A percentile compares a stretch with the other conserved stretches of the same genome.
phyloP scores from a whole-genome alignment of 768 basidiomycete genomes.

The Strobilomyces confusus region DNA sequence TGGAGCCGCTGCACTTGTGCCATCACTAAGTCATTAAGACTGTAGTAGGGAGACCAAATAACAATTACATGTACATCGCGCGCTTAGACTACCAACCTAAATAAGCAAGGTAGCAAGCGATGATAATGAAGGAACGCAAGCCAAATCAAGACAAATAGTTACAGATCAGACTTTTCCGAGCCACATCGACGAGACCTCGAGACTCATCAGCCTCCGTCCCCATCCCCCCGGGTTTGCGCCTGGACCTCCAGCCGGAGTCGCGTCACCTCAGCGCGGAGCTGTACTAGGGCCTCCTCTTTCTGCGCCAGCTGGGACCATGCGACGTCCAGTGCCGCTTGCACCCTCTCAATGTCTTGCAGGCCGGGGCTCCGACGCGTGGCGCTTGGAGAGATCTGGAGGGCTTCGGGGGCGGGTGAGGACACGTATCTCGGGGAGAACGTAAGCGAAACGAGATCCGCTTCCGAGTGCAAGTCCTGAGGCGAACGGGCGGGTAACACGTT shows the following conservation, averaged over 20 bases:
- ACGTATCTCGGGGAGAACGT: constrained; percentile 17
- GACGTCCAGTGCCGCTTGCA: constrained; percentile 19
- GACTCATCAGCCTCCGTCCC: background rate
- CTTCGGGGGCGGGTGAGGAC: constrained; percentile 15
- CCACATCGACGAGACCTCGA: background rate
- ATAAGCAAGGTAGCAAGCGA: background rate
- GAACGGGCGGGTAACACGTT: constrained; percentile 1
- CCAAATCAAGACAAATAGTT: background rate
- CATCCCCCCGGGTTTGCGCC: background rate
- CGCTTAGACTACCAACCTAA: too few relatives aligned
- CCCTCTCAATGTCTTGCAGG: constrained; percentile 17
- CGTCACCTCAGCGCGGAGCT: constrained; percentile 23
- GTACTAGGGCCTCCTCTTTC: constrained; percentile 21
- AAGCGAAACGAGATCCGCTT: constrained; percentile 16
- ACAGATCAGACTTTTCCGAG: background rate
- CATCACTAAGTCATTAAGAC: too few relatives aligned
- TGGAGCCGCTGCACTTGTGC: too few relatives aligned
- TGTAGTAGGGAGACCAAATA: too few relatives aligned
- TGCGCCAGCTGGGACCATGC: constrained; percentile 19
- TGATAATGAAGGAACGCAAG: background rate
- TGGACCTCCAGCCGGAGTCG: constrained; percentile 12
- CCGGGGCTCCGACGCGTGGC: constrained; percentile 3
- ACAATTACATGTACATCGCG: too few relatives aligned
- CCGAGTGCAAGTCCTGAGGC: background rate
- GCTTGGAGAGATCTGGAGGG: background rate